Evolutionary conservation across 768 basidiomycete genomes (phyloP).

Genomic region (Podaxis sp.): DNA sequence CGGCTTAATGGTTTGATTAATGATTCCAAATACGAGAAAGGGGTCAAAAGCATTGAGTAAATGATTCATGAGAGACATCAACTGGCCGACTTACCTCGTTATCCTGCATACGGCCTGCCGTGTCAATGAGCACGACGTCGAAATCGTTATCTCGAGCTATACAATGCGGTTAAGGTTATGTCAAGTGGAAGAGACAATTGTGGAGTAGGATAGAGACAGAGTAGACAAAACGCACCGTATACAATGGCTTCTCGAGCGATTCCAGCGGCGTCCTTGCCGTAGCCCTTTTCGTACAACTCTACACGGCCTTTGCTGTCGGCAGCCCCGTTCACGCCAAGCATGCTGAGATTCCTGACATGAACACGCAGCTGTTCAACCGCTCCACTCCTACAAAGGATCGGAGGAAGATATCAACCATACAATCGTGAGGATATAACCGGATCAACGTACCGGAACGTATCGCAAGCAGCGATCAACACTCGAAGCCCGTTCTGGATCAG

Average conservation of each 20-base stretch:
- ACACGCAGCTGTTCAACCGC: constrained; percentile 97
- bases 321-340: constrained; percentile 69
- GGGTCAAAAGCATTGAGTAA: background rate
- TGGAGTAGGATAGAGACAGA: background rate
- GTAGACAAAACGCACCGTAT: constrained; percentile 54
- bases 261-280: constrained; percentile 98
- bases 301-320: constrained; percentile 71
- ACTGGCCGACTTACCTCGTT: constrained; percentile 68
- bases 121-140: constrained; percentile 97
- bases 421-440: background rate
- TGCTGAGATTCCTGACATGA: constrained; percentile 90
- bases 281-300: constrained; percentile 93
- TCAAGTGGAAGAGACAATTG: background rate
- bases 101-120: constrained; percentile 98
- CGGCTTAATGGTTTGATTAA: constrained; percentile 43
- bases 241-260: constrained; percentile 94
- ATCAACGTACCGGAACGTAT: constrained; percentile 78
- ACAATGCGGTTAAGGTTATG: background rate
- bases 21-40: background rate
- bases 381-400: constrained; percentile 57
- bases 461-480: constrained; percentile 97
- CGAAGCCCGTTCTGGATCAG: constrained; percentile 90
- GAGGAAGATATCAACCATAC: background rate
- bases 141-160: constrained; percentile 85
- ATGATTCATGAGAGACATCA: constrained; percentile 8